Base-by-base conservation (phyloP, 345 rosid genomes). In the Acer saccharum region DNA sequence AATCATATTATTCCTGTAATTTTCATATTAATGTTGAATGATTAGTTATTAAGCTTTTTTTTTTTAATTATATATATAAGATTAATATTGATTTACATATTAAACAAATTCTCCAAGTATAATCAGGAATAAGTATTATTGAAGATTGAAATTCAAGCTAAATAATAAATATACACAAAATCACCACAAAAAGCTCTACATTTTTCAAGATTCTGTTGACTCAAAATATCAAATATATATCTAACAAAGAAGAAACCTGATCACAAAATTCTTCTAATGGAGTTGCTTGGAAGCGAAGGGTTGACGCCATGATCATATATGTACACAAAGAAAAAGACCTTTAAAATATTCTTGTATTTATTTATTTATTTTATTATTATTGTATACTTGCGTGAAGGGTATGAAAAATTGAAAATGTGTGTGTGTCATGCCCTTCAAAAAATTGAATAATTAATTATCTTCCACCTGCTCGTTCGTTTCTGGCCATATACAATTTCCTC, bases 241-340 rank as follows among this genome's bases (percentile, higher is more conserved):
- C 46, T 23, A 69, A 29, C 57, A 57, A 44, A 3, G 3, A 63
- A 39, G 39, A 4, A 5, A 35, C 39, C 39, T 35, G 6, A 35
- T 18, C 20, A 10, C 18, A 23, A 70, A 50, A 20, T 69, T 7
- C 20, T 43, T n/a, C 17, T 29, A 44, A 27, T 29, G 73, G 32
- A 41, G 55, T 76, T 72, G 84, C 81, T 77, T 77, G 46, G 46
- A 43, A 61, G 60, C 12, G 43, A 81, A 63, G 81, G 18, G 41
- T 81, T 72, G 74, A 60, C 69, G 70, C 74, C 66, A 68, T 67
- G 43, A 76, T 29, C 6, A 35, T 46, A 46, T 46, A 9, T 46
- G 50, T 46, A 39, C 54, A 74, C 57, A 44, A 25, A 25, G 44
- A 46, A 0, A 8, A 8, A 43, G 52, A 7, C 66, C 12, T 21